Percentiles rank a stretch among this genome's conserved stretches.
These are phyloP conservation scores for Phytopythium chamaehyphon DNA, from an alignment of 352 stramenopile genomes.

Conservation along the genomic window DNA sequence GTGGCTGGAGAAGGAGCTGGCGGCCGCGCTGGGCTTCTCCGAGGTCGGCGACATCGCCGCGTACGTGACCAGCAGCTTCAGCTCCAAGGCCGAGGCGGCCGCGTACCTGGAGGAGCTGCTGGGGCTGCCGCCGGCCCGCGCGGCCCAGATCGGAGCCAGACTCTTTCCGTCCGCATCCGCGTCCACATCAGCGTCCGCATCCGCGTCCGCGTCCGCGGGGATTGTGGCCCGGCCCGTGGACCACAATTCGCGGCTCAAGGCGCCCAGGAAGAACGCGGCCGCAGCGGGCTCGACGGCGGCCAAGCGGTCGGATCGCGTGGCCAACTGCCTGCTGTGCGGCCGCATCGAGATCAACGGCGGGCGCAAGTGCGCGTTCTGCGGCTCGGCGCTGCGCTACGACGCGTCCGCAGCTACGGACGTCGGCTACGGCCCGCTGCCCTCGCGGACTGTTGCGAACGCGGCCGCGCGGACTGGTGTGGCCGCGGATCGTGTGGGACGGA, in stretches of 20 bases:
- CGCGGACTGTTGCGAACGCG: neutral
- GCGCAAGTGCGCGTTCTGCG: slow-evolving; percentile 52
- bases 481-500: neutral
- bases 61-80: slow-evolving; percentile 49
- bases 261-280: slow-evolving; percentile 20
- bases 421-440: slow-evolving; percentile 1
- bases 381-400: slow-evolving; percentile 52
- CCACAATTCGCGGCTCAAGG: slow-evolving; percentile 48
- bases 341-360: slow-evolving; percentile 60
- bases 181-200: slow-evolving; percentile 3
- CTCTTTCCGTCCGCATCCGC: slow-evolving; percentile 28
- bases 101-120: slow-evolving; percentile 68
- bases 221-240: slow-evolving; percentile 34
- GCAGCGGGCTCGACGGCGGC: too few species aligned
- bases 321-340: slow-evolving; percentile 71
- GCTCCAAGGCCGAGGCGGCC: slow-evolving; percentile 36
- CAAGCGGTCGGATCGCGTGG: slow-evolving; percentile 35
- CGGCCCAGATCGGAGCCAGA: slow-evolving; percentile 39
- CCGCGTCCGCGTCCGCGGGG: slow-evolving; percentile 1
- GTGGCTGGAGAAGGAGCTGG: slow-evolving; percentile 60
- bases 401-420: slow-evolving; percentile 33
- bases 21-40: slow-evolving; percentile 55
- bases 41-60: slow-evolving; percentile 68
- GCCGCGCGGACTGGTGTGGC: neutral
- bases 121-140: slow-evolving; percentile 40